Evolutionary conservation across 1,284 basidiomycete genomes (phyloP), one percentile per base, ranked within the genome.

Genomic region (Rhodotorula sp.): DNA sequence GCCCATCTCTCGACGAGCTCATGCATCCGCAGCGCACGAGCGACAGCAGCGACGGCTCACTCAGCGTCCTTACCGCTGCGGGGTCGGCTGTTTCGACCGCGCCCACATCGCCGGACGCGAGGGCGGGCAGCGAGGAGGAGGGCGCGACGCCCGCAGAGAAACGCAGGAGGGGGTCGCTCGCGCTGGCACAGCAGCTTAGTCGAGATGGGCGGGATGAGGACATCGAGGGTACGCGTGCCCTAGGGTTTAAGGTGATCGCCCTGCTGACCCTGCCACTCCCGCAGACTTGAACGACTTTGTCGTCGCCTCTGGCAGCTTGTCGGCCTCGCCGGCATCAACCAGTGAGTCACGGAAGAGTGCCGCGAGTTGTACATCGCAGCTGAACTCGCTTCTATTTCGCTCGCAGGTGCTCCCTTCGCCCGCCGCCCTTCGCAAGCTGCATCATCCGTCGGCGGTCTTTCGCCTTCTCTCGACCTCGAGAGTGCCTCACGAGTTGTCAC

Each of bases 261-360:
- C 17, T 41, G 7, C 13, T 57, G 13, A 17, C 10, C 22, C 55
- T 39, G 22, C 32, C 34, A 36, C 21, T 22, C 36, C 27, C 29
- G 37, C 61, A 70, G 69, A 70, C 29, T 50, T 70, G 25, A 10
- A 10, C 29, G 60, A 51, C 19, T 70, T 70, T 25, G 64, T 70
- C 4, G 48, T 54, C 5, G 69, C 69, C 1, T 70, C 69, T 1
- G 64, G 64, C 22, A 32, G n/a, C 2, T 44, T 59, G 1, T 65
- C 68, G 0, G 22, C 59, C 1, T 70, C 69, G 15, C 69, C 69
- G 0, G 32, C 32, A 6, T 37, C 56, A 1, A 10, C n/a, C 2
- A 27, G 69, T 70, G 41, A 34, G 61, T 53, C n/a, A 27, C 5
- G 10, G 3, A 55, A 57, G 29, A 4, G 1, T 19, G 22, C 4